Evolutionary conservation across 106 monocot genomes (phyloP).

Genomic region (Dendrobium officinale): DNA sequence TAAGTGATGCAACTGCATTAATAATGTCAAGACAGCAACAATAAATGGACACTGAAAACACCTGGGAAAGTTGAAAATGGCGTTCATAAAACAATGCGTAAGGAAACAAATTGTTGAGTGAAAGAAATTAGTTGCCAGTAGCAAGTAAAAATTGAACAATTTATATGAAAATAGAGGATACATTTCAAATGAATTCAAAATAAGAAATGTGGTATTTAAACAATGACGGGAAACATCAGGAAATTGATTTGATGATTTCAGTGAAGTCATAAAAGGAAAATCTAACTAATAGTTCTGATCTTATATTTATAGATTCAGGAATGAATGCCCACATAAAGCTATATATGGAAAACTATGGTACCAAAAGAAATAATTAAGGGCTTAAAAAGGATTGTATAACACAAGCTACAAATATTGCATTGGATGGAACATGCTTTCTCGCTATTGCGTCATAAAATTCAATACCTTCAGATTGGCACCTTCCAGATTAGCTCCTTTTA

Average conservation of each 20-base stretch:
- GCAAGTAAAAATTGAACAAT: background rate
- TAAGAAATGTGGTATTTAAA: background rate
- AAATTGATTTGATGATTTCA: background rate
- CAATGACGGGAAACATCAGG: background rate
- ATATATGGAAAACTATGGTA: background rate
- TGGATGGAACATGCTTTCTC: background rate
- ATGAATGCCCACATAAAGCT: background rate
- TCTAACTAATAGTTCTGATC: background rate
- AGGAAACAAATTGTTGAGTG: background rate
- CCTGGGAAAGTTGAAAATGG: background rate
- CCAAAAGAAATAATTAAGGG: conserved; percentile 3
- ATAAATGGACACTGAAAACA: background rate
- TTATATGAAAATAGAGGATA: background rate
- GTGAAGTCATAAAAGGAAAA: background rate
- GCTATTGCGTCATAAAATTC: background rate
- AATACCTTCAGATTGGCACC: conserved; percentile 95
- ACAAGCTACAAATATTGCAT: background rate
- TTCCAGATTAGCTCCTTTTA: conserved; percentile 93
- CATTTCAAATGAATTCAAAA: background rate
- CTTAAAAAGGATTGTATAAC: background rate
- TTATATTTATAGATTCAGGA: background rate
- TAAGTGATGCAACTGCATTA: background rate
- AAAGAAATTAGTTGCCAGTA: background rate
- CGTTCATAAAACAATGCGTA: background rate
- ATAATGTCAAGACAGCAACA: background rate